Conservation (phyloP, 208 protist species). For the Borovskyia barvae region DNA sequence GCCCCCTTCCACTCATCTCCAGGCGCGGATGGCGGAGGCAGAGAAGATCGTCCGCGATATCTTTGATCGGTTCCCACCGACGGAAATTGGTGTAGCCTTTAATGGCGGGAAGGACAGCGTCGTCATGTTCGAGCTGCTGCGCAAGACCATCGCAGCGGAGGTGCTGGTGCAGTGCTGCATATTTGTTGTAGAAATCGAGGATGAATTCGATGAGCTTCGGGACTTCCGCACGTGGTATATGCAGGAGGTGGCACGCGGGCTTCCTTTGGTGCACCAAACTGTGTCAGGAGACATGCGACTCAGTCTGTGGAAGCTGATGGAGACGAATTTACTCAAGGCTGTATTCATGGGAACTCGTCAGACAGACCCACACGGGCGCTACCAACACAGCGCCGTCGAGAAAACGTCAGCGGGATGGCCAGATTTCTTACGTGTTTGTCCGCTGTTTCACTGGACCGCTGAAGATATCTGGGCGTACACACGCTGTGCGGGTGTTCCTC, state of each 20-base stretch:
- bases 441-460: conserved; percentile 84
- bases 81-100: conserved; percentile 83
- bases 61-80: conserved; percentile 23
- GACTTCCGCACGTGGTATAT: conserved; percentile 63
- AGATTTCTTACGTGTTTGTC: conserved; percentile 79
- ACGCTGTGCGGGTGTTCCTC: conserved; percentile 50
- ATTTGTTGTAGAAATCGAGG: conserved; percentile 50
- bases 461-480: conserved; percentile 83
- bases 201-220: conserved; percentile 79
- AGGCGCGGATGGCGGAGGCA: conserved; percentile 2
- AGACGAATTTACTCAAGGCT: conserved; percentile 42
- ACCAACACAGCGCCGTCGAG: conserved; percentile 55
- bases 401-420: conserved; percentile 84
- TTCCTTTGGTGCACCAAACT: conserved; percentile 30
- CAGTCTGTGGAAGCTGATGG: conserved; percentile 50
- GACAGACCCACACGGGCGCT: conserved; percentile 64
- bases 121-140: conserved; percentile 79
- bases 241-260: conserved; percentile 17
- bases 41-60: conserved; percentile 43
- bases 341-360: conserved; percentile 88
- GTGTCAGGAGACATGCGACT: conserved; percentile 40
- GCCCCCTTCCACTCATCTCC: too few species aligned
- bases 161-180: conserved; percentile 39
- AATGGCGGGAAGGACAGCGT: conserved; percentile 92
- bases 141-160: conserved; percentile 37